A percentile compares a stretch with the other conserved stretches of the same genome.
phyloP scores from a whole-genome alignment of 352 stramenopile genomes.

The Phytophthora cactorum region DNA sequence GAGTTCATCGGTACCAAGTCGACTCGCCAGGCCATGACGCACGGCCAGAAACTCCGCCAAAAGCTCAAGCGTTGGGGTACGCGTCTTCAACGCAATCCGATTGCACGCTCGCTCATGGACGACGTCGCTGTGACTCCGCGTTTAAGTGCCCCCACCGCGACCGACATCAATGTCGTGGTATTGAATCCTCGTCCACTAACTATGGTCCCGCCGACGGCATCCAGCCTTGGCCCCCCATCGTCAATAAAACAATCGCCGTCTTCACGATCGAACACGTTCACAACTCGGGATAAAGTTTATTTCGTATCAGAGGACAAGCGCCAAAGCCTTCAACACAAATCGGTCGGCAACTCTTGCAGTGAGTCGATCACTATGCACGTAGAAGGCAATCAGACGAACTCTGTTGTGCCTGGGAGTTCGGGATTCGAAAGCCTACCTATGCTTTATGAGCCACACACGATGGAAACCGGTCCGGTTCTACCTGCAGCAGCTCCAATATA shows the following conservation, averaged over 20 bases:
- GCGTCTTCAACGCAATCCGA: conserved; percentile 27
- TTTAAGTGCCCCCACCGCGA: not conserved
- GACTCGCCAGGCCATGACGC: conserved; percentile 56
- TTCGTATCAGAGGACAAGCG: not conserved
- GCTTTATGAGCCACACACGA: conserved; percentile 8
- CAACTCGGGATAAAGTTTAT: too few species aligned
- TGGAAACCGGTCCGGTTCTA: not conserved
- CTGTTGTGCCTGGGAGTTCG: not conserved
- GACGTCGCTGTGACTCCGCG: not conserved
- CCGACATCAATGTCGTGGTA: conserved; percentile 1
- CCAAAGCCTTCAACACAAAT: not conserved
- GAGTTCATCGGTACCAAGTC: conserved; percentile 53
- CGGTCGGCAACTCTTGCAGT: not conserved
- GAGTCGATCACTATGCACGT: not conserved
- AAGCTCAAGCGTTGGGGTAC: conserved; percentile 51
- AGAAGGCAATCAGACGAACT: not conserved
- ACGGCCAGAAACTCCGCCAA: conserved; percentile 54
- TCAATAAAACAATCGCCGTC: not conserved
- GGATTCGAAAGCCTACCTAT: conserved; percentile 5
- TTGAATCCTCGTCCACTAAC: not conserved
- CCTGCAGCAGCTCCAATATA: not conserved
- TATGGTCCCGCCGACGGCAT: not conserved
- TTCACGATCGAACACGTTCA: not conserved
- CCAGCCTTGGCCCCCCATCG: not conserved
- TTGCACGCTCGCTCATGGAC: conserved; percentile 19